Percentiles rank a stretch among this genome's conserved stretches.
These are phyloP conservation scores for Ophiosphaerella korrae DNA, from an alignment of 2,329 filamentous ascomycete species.

Conservation along the genomic window DNA sequence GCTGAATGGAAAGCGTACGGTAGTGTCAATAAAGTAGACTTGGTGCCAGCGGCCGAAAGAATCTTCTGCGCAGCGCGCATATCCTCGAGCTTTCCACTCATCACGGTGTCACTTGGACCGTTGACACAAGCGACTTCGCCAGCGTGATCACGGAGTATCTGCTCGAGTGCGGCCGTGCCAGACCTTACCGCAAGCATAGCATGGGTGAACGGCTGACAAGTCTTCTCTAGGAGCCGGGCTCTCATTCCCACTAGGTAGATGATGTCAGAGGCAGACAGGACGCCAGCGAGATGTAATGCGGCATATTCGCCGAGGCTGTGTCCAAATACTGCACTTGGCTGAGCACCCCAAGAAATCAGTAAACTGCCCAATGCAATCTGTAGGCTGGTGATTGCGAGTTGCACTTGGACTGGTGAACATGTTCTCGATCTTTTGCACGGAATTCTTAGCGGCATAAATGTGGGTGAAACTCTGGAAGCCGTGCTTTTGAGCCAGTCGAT, in stretches of 20 bases:
- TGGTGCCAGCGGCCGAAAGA: too few relatives aligned
- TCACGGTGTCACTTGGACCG: too few relatives aligned
- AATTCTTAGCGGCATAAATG: not conserved
- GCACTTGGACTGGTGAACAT: constrained; percentile 32
- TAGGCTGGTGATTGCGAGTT: constrained; percentile 49
- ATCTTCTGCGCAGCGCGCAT: too few relatives aligned
- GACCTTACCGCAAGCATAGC: constrained; percentile 38
- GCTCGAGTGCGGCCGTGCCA: too few relatives aligned
- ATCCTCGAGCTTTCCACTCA: too few relatives aligned
- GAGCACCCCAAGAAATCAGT: constrained; percentile 13
- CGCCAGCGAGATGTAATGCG: constrained; percentile 44
- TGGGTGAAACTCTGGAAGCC: constrained; percentile 39
- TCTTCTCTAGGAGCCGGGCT: constrained; percentile 31
- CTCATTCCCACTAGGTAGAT: constrained; percentile 45
- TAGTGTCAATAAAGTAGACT: too few relatives aligned
- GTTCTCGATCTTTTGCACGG: not conserved
- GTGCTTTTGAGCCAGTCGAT: constrained; percentile 28
- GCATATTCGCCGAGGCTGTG: constrained; percentile 48
- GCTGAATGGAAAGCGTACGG: constrained; percentile 23
- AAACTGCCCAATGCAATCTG: constrained; percentile 48
- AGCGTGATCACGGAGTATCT: too few relatives aligned
- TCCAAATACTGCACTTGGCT: constrained; percentile 21
- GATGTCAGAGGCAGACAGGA: constrained; percentile 37
- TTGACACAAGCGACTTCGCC: constrained; percentile 36
- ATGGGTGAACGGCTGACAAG: constrained; percentile 34